Conservation (phyloP, 75 land plant genomes). For the Picea sitchensis region DNA sequence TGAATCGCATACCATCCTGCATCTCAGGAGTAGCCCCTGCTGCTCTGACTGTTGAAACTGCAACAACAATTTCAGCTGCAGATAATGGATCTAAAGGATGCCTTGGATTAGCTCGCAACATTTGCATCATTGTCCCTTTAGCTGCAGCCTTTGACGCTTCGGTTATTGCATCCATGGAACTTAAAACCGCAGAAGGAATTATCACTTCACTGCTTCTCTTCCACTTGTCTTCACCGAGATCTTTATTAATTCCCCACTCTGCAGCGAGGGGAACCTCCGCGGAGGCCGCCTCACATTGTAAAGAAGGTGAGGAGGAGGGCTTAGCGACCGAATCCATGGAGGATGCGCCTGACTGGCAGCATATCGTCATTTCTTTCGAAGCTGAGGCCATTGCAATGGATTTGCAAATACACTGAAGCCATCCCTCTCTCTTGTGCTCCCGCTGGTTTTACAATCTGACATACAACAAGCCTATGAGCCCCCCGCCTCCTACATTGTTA, state of each 20-base stretch:
- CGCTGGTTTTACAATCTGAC: constrained; percentile 43
- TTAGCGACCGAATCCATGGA: neutral
- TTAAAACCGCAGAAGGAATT: constrained; percentile 18
- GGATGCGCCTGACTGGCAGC: constrained; percentile 15
- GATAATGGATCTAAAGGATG: constrained; percentile 94
- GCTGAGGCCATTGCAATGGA: constrained; percentile 85
- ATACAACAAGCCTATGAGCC: constrained; percentile 45
- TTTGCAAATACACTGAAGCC: constrained; percentile 63
- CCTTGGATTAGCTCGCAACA: constrained; percentile 56
- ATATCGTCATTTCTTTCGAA: constrained; percentile 57
- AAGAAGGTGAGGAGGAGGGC: neutral
- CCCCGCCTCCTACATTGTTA: neutral
- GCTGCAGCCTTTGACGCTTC: no score
- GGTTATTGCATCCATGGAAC: constrained; percentile 4
- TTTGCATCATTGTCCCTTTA: constrained; percentile 28
- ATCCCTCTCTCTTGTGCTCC: constrained; percentile 28
- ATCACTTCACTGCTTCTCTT: neutral
- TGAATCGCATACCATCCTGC: neutral
- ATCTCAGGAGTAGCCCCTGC: constrained; percentile 97
- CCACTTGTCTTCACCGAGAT: constrained; percentile 3
- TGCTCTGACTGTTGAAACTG: constrained; percentile 86
- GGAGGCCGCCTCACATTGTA: constrained; percentile 19
- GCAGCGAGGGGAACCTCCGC: constrained; percentile 12
- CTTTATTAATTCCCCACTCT: constrained; percentile 1
- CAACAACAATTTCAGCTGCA: constrained; percentile 87